phyloP scores from a whole-genome alignment of 192 early-diverging fungal genomes.

The Diversispora eburnea region DNA sequence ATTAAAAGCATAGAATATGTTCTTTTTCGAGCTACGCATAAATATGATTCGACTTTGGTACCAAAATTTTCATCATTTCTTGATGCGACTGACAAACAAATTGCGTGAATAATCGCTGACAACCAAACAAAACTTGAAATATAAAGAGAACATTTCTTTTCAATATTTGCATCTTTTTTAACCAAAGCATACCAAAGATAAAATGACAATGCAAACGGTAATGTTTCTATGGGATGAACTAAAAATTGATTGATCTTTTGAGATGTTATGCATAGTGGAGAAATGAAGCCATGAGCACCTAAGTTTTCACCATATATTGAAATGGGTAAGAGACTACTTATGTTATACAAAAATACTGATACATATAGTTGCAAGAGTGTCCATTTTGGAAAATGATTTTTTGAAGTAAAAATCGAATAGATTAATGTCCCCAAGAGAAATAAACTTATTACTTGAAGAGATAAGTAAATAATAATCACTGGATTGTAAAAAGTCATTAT shows the following conservation, averaged over 20 bases:
- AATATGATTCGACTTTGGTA: not conserved
- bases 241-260: conserved; percentile 4
- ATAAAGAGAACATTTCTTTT: not conserved
- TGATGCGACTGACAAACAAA: not conserved
- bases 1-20: not conserved
- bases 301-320: not conserved
- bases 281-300: not conserved
- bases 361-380: not conserved
- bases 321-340: not conserved
- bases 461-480: not conserved
- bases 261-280: not conserved
- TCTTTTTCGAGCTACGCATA: not conserved
- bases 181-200: conserved; percentile 20
- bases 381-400: not conserved
- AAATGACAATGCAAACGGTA: not conserved
- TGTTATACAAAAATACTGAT: not conserved
- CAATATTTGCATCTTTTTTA: not conserved
- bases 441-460: not conserved
- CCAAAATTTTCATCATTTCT: not conserved
- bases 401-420: not conserved
- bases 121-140: not conserved
- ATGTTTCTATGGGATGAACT: not conserved
- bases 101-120: not conserved
- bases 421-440: not conserved
- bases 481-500: not conserved